Conservation (phyloP, 257 asterid genomes). For the Nicotiana noctiflora region DNA sequence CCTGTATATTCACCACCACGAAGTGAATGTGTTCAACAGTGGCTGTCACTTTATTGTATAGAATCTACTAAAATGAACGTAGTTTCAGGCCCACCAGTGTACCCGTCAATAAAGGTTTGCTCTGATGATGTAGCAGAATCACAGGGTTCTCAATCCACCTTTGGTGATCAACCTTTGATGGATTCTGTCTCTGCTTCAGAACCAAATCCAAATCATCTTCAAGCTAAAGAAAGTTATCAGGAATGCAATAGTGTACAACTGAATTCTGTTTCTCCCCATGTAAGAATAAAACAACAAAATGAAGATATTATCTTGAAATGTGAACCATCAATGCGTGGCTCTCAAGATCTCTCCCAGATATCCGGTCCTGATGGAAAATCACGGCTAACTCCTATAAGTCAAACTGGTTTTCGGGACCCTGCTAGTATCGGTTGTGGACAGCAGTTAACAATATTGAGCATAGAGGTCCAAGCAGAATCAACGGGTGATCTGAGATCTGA, state of each 20-base stretch:
- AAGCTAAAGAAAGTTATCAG: slow-evolving; percentile 21
- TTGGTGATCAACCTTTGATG: slow-evolving; percentile 24
- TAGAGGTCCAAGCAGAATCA: slow-evolving; percentile 83
- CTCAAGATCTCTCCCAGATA: slow-evolving; percentile 66
- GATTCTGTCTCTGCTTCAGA: slow-evolving; percentile 26
- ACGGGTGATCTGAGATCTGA: slow-evolving; percentile 92
- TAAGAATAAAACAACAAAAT: slow-evolving; percentile 6
- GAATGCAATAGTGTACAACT: slow-evolving; percentile 21
- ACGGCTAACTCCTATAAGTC: slow-evolving; percentile 82
- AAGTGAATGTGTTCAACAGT: slow-evolving; percentile 46
- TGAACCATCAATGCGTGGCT: slow-evolving; percentile 32
- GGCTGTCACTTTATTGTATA: slow-evolving; percentile 39
- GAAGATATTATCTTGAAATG: slow-evolving; percentile 17
- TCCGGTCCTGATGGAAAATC: slow-evolving; percentile 73
- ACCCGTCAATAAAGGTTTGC: slow-evolving; percentile 25
- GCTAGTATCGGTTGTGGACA: slow-evolving; percentile 86
- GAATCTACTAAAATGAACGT: slow-evolving; percentile 18
- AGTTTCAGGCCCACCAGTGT: slow-evolving; percentile 21
- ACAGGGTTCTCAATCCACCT: slow-evolving; percentile 41
- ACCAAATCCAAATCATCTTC: slow-evolving; percentile 18
- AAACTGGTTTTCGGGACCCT: slow-evolving; percentile 83
- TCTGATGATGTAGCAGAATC: slow-evolving; percentile 33
- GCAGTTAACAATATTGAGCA: slow-evolving; percentile 76
- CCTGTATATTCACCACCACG: slow-evolving; percentile 68
- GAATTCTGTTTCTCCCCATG: slow-evolving; percentile 24